A percentile compares a stretch with the other conserved stretches of the same genome.
Conservation (phyloP, 345 rosid genomes). For the Arabis hirsuta region DNA sequence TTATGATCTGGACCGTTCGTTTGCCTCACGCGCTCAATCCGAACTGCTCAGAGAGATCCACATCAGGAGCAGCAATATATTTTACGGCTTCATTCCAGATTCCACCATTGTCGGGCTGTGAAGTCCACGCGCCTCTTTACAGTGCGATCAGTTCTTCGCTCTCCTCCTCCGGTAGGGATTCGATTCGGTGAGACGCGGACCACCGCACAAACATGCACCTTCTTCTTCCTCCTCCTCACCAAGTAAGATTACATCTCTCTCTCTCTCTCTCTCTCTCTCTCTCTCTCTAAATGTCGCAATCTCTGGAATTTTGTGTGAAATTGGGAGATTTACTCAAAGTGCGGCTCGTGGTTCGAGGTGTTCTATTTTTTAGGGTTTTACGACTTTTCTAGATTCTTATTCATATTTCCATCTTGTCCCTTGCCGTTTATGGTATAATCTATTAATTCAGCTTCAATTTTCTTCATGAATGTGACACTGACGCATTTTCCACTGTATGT, state of each 20-base stretch:
- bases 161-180: slow-evolving; percentile 16
- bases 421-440: slow-evolving; percentile 24
- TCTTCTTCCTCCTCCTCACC: slow-evolving; percentile 14
- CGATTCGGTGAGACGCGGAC: slow-evolving; percentile 36
- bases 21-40: slow-evolving; percentile 25
- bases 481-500: slow-evolving; percentile 3
- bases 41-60: background rate
- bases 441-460: slow-evolving; percentile 4
- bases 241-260: background rate
- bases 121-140: slow-evolving; percentile 26
- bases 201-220: slow-evolving; percentile 37
- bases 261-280: background rate
- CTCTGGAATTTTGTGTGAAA: slow-evolving; percentile 17
- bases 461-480: slow-evolving; percentile 7
- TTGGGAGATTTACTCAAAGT: background rate
- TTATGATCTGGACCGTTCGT: slow-evolving; percentile 25
- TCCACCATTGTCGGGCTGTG: slow-evolving; percentile 12
- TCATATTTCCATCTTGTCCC: background rate
- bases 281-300: slow-evolving; percentile 26
- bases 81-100: background rate
- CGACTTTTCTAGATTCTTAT: background rate
- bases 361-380: slow-evolving; percentile 15
- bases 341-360: slow-evolving; percentile 13
- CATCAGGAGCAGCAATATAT: background rate
- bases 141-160: slow-evolving; percentile 10